Conservation (phyloP, 2,329 filamentous ascomycete species). For the Fusarium subglutinans region DNA sequence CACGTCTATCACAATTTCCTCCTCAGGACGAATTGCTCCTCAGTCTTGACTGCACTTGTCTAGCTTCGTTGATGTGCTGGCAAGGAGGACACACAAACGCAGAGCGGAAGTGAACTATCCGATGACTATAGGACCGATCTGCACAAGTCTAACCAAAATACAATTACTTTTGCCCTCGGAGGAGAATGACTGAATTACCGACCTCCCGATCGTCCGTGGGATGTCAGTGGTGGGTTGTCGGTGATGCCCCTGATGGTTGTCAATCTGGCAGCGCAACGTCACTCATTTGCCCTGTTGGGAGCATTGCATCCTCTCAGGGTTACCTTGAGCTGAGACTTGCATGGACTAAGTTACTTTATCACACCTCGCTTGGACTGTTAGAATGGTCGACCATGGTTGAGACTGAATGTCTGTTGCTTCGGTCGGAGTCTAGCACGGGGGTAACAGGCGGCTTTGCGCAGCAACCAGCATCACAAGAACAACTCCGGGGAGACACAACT, state of each 20-base stretch:
- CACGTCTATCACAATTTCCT: slow-evolving; percentile 32
- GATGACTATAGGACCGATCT: slow-evolving; percentile 14
- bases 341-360: neutral
- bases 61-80: slow-evolving; percentile 31
- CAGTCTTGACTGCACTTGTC: neutral
- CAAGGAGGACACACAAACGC: neutral
- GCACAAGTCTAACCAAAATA: neutral
- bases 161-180: neutral
- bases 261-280: neutral
- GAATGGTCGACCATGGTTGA: neutral
- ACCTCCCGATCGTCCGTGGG: neutral
- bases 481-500: neutral
- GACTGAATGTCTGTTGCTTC: neutral
- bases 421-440: no score
- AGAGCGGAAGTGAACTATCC: neutral
- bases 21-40: neutral
- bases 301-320: neutral
- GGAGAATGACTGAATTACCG: neutral
- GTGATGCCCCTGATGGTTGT: neutral
- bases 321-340: neutral
- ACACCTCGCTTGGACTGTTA: neutral
- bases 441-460: neutral
- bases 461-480: neutral
- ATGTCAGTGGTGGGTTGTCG: neutral
- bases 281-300: neutral